These are phyloP conservation scores for Lomentospora prolificans DNA, from an alignment of 2,329 filamentous ascomycete species.

Conservation along the genomic window DNA sequence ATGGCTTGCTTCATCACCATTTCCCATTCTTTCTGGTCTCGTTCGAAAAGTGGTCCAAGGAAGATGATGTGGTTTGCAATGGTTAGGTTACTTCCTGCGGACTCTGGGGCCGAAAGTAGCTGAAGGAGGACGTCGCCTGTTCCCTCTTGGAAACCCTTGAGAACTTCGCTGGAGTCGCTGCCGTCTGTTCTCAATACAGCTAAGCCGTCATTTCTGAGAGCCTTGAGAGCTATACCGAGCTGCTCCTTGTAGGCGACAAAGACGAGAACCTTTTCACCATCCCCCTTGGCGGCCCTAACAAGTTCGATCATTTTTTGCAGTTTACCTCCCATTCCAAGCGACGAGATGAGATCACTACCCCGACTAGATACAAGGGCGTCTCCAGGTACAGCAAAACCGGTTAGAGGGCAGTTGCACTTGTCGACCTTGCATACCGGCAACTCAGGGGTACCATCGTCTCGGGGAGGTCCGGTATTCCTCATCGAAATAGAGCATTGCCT, in stretches of 20 bases:
- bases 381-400: slow-evolving; percentile 7
- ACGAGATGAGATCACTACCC: neutral
- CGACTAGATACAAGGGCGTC: slow-evolving; percentile 7
- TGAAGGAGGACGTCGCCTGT: slow-evolving; percentile 22
- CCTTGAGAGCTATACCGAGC: neutral
- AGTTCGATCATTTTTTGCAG: slow-evolving; percentile 18
- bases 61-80: slow-evolving; percentile 33
- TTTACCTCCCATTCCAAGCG: slow-evolving; percentile 10
- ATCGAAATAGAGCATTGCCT: slow-evolving; percentile 10
- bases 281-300: slow-evolving; percentile 12
- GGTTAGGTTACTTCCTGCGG: slow-evolving; percentile 30
- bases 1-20: slow-evolving; percentile 28
- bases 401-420: slow-evolving; percentile 6
- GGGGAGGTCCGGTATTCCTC: neutral
- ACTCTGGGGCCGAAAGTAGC: slow-evolving; percentile 25
- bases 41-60: slow-evolving; percentile 22
- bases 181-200: neutral
- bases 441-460: neutral
- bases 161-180: slow-evolving; percentile 1
- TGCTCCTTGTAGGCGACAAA: slow-evolving; percentile 22
- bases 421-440: slow-evolving; percentile 11
- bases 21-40: slow-evolving; percentile 21
- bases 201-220: neutral
- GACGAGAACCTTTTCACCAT: slow-evolving; percentile 20
- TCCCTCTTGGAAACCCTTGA: slow-evolving; percentile 9